Evolutionary conservation across 75 land plant species (phyloP).

Genomic region (Gnetum montanum): DNA sequence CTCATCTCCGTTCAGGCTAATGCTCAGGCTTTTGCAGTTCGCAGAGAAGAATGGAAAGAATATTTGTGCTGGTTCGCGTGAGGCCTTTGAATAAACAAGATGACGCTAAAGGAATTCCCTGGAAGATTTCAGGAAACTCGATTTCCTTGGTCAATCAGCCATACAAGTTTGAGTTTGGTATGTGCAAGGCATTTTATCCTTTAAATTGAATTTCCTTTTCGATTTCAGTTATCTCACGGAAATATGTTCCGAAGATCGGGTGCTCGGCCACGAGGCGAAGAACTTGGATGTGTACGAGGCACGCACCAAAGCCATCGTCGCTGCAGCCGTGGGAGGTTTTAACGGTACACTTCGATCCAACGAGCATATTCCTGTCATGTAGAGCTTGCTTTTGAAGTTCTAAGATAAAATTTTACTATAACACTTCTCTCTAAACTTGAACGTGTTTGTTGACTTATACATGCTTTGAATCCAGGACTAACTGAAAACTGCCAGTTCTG

Average conservation of each 20-base stretch:
- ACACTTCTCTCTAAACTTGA: too few species aligned
- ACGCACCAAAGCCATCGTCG: constrained; percentile 74
- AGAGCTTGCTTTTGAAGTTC: neutral
- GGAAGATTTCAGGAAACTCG: constrained; percentile 70
- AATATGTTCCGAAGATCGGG: constrained; percentile 27
- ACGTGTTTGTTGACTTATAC: too few species aligned
- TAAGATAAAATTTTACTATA: too few species aligned
- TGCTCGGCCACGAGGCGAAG: constrained; percentile 72
- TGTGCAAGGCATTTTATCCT: neutral
- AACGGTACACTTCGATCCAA: constrained; percentile 88
- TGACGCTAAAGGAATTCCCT: constrained; percentile 64
- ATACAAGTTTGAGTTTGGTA: constrained; percentile 73
- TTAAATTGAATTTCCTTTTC: constrained; percentile 4
- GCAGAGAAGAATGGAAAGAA: constrained; percentile 97
- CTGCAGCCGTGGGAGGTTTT: constrained; percentile 79
- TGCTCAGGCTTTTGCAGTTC: too few species aligned
- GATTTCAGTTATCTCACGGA: neutral
- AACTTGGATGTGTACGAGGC: constrained; percentile 73
- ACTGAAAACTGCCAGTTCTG: too few species aligned
- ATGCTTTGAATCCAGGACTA: too few species aligned
- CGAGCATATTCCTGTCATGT: neutral
- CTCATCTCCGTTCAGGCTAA: too few species aligned
- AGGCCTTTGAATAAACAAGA: constrained; percentile 78
- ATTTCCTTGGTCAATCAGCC: constrained; percentile 48
- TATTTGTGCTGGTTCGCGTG: constrained; percentile 72